phyloP scores from a whole-genome alignment of 176 grass and related monocot genomes.

The Juncus inflexus region DNA sequence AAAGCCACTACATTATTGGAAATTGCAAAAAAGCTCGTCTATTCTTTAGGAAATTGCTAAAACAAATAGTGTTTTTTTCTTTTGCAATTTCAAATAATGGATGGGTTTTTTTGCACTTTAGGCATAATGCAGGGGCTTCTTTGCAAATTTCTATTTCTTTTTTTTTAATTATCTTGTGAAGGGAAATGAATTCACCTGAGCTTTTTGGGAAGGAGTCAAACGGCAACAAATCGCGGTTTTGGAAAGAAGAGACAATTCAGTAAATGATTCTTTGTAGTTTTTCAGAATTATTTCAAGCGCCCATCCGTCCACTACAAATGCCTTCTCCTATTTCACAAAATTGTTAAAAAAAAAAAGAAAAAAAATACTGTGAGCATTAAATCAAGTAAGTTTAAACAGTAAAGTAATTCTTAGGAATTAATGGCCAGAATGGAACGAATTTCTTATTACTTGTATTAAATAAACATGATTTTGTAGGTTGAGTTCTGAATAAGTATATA shows the following conservation, averaged over 20 bases:
- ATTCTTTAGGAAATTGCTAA: conserved; percentile 4
- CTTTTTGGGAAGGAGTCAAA: conserved; percentile 88
- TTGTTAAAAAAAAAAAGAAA: too few species aligned
- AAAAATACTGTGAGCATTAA: too few species aligned
- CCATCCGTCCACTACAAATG: conserved; percentile 90
- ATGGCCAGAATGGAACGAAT: too few species aligned
- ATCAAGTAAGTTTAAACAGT: too few species aligned
- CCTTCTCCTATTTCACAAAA: conserved; percentile 44
- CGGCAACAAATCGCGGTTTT: conserved; percentile 85
- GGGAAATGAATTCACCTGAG: conserved; percentile 48
- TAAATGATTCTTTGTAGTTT: conserved; percentile 72
- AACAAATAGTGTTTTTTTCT: conserved; percentile 1
- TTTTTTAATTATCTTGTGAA: background rate
- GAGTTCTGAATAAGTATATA: too few species aligned
- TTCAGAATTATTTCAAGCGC: conserved; percentile 86
- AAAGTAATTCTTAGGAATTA: too few species aligned
- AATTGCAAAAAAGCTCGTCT: background rate
- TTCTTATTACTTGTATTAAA: too few species aligned
- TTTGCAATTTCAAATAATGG: conserved; percentile 1
- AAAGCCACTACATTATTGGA: too few species aligned
- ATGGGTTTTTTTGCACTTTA: background rate
- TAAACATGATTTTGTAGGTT: too few species aligned
- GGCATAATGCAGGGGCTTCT: background rate
- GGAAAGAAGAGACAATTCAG: conserved; percentile 60
- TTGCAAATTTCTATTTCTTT: background rate